Base-by-base conservation (phyloP, 192 early-diverging fungal genomes). In the Thoreauomyces humboldtii region DNA sequence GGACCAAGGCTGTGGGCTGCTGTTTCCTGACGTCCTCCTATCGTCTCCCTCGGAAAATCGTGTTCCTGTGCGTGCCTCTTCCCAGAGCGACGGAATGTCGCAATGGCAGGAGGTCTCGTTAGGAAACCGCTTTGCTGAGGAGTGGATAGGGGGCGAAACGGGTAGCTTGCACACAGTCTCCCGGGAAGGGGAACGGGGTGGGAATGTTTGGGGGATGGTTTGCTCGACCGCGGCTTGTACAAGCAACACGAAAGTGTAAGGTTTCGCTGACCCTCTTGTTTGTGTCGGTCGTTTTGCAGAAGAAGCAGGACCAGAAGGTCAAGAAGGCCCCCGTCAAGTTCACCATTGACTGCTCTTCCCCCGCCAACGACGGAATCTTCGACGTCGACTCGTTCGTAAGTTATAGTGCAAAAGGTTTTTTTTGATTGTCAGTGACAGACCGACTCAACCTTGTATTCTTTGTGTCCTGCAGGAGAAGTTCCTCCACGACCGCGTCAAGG, bases 401-500 rank as follows among this genome's bases (percentile, higher is more conserved):
- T 80, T 32, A 42, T n/a, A n/a, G n/a, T n/a, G n/a, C n/a, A n/a
- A n/a, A n/a, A n/a, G n/a, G n/a, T n/a, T n/a, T n/a, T n/a, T n/a
- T n/a, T n/a, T n/a, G n/a, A n/a, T 44, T 44, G 1, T 21, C 21
- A n/a, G 42, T 1, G 42, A 44, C 42, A 44, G 17, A 1, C 17
- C 42, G 21, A 17, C 17, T n/a, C 21, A 17, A 44, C 42, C 42
- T n/a, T n/a, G 21, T 0, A 44, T 21, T 24, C 41, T 59, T 22
- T 19, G 34, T 15, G 2, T 52, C 21, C 33, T 63, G 68, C 68
- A 88, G 87, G 93, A 97, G 83, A 97, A 96, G 88, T 98, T 88
- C 87, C 88, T 98, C 67, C 92, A 93, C 79, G 95, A 97, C 82
- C 89, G 92, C 79, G 87, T 98, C 85, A 98, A 98, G 93, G 92